Conservation (phyloP, 331 rosid species). For the Prunus yedoensis region DNA sequence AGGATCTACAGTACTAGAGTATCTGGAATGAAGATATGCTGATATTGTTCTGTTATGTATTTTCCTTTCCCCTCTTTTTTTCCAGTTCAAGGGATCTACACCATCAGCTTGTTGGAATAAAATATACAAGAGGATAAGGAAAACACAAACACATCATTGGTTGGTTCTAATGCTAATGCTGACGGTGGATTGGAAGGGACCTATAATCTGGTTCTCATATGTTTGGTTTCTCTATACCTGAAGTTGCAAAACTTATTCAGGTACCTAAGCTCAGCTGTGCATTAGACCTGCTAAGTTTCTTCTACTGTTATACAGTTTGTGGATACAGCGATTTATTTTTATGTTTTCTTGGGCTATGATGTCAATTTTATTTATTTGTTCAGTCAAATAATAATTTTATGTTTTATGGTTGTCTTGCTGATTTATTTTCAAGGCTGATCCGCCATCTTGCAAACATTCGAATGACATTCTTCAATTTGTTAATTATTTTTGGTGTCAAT, state of each 20-base stretch:
- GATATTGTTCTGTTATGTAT: conserved; percentile 1
- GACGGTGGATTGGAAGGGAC: conserved; percentile 44
- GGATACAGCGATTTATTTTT: background rate
- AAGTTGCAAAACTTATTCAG: conserved; percentile 77
- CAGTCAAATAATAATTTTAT: background rate
- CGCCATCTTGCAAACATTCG: background rate
- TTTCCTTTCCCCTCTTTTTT: conserved; percentile 9
- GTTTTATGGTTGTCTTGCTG: background rate
- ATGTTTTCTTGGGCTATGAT: background rate
- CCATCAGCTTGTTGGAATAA: conserved; percentile 94
- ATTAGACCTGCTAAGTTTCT: background rate
- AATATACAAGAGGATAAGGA: conserved; percentile 67
- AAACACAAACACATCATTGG: conserved; percentile 47
- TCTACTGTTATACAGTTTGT: background rate
- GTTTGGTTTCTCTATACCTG: conserved; percentile 89
- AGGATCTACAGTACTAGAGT: background rate
- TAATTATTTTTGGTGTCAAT: background rate
- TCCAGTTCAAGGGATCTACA: conserved; percentile 75
- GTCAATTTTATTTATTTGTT: background rate
- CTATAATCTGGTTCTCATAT: conserved; percentile 77
- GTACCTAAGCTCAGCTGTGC: conserved; percentile 34
- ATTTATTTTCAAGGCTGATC: background rate
- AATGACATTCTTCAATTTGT: background rate
- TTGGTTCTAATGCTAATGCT: conserved; percentile 45
- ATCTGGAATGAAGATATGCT: background rate